Evolutionary conservation across 495 filamentous ascomycete genomes (phyloP).

Genomic region (Elasticomyces elasticus): DNA sequence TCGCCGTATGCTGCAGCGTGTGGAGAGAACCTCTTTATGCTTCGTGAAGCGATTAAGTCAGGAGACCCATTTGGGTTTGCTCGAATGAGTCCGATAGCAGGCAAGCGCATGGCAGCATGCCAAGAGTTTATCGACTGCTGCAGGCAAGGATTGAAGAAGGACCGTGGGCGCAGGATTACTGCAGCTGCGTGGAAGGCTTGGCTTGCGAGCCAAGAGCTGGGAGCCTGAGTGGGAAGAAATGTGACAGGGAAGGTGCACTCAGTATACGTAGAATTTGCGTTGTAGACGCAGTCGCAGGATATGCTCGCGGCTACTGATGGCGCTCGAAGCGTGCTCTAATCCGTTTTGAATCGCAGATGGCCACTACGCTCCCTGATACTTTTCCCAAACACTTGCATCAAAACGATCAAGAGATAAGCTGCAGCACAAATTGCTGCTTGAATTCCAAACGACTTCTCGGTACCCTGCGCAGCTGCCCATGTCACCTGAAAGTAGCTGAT

Average conservation of each 20-base stretch:
- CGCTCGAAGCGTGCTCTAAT: too few relatives aligned
- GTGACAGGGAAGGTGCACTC: too few relatives aligned
- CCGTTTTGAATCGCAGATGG: slow-evolving; percentile 19
- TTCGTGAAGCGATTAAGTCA: slow-evolving; percentile 17
- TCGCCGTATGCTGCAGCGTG: slow-evolving; percentile 42
- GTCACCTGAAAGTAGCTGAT: slow-evolving; percentile 40
- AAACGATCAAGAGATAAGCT: slow-evolving; percentile 35
- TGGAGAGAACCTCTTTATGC: slow-evolving; percentile 21
- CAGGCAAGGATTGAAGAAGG: slow-evolving; percentile 18
- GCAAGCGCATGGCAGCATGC: slow-evolving; percentile 13
- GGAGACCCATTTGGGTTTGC: slow-evolving; percentile 22
- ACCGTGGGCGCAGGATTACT: slow-evolving; percentile 8
- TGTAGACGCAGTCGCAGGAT: too few relatives aligned
- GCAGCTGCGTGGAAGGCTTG: slow-evolving; percentile 11
- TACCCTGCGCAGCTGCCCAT: slow-evolving; percentile 34
- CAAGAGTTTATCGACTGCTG: slow-evolving; percentile 25
- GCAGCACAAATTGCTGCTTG: slow-evolving; percentile 39
- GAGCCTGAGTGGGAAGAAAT: too few relatives aligned
- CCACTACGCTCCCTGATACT: slow-evolving; percentile 27
- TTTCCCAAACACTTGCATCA: slow-evolving; percentile 40
- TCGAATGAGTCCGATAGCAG: slow-evolving; percentile 3
- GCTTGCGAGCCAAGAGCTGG: slow-evolving; percentile 8
- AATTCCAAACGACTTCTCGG: slow-evolving; percentile 38
- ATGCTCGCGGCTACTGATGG: too few relatives aligned
- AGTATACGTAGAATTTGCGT: too few relatives aligned